Conservation (phyloP, 1,284 basidiomycete species). For the Moesziomyces globuligerus region DNA sequence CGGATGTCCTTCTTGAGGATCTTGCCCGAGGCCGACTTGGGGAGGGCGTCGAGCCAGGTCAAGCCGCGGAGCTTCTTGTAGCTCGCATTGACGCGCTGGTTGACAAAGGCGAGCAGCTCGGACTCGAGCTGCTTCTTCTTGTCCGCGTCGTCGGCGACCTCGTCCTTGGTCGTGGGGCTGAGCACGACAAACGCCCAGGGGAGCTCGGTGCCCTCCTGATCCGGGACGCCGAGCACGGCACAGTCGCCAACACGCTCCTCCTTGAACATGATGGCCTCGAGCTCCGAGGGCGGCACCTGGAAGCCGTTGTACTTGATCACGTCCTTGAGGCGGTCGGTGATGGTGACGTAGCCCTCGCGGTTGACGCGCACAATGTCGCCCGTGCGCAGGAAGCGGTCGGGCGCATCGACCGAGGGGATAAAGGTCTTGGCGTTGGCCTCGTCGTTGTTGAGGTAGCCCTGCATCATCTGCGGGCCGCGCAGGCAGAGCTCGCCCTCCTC, state of each 20-base stretch:
- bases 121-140: conserved; percentile 32
- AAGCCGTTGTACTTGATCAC: conserved; percentile 67
- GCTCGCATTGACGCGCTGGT: conserved; percentile 52
- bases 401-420: conserved; percentile 20
- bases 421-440: conserved; percentile 59
- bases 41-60: conserved; percentile 59
- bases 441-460: conserved; percentile 63
- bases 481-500: conserved; percentile 62
- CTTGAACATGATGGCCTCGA: conserved; percentile 57
- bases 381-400: conserved; percentile 53
- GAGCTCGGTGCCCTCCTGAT: conserved; percentile 49
- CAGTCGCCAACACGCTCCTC: conserved; percentile 49
- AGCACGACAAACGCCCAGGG: conserved; percentile 58
- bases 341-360: conserved; percentile 56
- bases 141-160: conserved; percentile 20
- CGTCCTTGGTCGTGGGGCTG: conserved; percentile 19
- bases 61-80: conserved; percentile 63
- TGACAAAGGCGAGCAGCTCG: conserved; percentile 53
- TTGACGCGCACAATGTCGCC: conserved; percentile 63
- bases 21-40: conserved; percentile 62
- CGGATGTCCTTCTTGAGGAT: conserved; percentile 62
- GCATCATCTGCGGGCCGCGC: conserved; percentile 65
- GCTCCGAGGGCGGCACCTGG: conserved; percentile 64
- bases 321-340: conserved; percentile 64
- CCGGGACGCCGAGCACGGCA: conserved; percentile 53